Conservation (phyloP, 768 basidiomycete genomes). For the Imleria badia region DNA sequence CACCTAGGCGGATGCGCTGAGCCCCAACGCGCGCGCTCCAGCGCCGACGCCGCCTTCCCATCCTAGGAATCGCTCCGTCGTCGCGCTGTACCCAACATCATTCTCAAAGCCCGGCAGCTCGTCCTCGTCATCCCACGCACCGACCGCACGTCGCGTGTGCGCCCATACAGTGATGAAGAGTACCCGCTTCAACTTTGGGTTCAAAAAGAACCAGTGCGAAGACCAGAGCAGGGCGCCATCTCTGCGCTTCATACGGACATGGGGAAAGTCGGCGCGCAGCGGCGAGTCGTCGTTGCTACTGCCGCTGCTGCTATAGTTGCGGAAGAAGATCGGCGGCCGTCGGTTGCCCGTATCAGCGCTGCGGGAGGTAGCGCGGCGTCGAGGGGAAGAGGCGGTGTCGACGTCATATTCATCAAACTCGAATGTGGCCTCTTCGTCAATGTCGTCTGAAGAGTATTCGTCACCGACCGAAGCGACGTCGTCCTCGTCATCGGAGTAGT, state of each 20-base stretch:
- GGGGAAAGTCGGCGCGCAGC: conserved; percentile 39
- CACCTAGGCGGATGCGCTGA: conserved; percentile 38
- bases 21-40: conserved; percentile 80
- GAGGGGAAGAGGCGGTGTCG: conserved; percentile 44
- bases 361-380: conserved; percentile 10
- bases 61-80: conserved; percentile 64
- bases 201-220: conserved; percentile 96
- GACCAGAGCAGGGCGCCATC: conserved; percentile 90
- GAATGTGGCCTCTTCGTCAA: conserved; percentile 73
- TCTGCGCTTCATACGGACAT: conserved; percentile 51
- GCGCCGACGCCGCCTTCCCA: conserved; percentile 80
- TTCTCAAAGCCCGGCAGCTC: conserved; percentile 34
- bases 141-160: conserved; percentile 58
- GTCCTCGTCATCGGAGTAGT: conserved; percentile 78
- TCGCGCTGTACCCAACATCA: conserved; percentile 36
- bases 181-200: conserved; percentile 88
- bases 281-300: conserved; percentile 35
- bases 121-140: conserved; percentile 53
- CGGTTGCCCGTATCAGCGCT: conserved; percentile 1
- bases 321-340: conserved; percentile 14
- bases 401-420: conserved; percentile 81
- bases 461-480: conserved; percentile 66
- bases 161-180: conserved; percentile 94
- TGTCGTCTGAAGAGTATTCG: conserved; percentile 67
- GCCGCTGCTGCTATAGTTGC: conserved; percentile 37